phyloP scores from a whole-genome alignment of 176 grass and related monocot genomes.

The Chloris gayana region DNA sequence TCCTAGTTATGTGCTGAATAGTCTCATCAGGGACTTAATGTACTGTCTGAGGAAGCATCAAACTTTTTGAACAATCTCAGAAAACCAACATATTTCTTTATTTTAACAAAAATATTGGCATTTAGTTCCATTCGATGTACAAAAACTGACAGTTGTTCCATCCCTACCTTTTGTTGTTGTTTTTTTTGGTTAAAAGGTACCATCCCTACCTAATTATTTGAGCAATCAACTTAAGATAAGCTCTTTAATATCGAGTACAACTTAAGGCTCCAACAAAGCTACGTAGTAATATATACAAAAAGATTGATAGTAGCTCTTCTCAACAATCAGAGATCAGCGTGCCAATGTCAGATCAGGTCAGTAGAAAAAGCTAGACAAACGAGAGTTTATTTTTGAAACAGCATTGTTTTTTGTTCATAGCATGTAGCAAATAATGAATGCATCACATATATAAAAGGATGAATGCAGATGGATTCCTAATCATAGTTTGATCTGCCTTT shows the following conservation, averaged over 20 bases:
- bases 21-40: conserved; percentile 8
- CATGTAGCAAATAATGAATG: not conserved
- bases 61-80: conserved; percentile 1
- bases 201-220: not conserved
- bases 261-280: conserved; percentile 6
- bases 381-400: not conserved
- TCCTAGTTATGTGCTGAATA: conserved; percentile 15
- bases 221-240: not conserved
- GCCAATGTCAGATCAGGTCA: no score
- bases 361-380: no score
- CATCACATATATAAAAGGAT: not conserved
- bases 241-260: not conserved
- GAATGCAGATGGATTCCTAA: not conserved
- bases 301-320: not conserved
- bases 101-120: not conserved
- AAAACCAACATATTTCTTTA: conserved; percentile 4
- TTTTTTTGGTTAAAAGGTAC: no score
- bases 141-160: not conserved
- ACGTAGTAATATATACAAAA: not conserved
- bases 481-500: not conserved
- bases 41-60: not conserved
- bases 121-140: not conserved
- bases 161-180: no score
- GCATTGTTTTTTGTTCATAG: not conserved
- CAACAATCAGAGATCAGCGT: no score